Evolutionary conservation across 225 moss, liverwort and hornwort genomes (phyloP).

Genomic region (Sphagnum contortum): DNA sequence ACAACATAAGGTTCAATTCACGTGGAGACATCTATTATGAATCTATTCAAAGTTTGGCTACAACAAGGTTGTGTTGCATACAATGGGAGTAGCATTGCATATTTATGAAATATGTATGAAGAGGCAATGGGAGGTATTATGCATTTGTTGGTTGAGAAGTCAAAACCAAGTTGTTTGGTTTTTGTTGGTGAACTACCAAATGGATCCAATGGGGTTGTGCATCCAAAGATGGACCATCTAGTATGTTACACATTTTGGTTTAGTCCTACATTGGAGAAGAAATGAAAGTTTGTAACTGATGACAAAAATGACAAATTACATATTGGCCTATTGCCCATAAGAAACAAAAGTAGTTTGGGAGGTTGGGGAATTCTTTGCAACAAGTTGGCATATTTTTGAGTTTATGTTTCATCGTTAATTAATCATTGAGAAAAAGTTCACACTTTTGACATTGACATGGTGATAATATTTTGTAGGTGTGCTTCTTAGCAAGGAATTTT

Average conservation of each 20-base stretch:
- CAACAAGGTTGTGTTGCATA: conserved; percentile 85
- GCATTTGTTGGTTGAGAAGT: conserved; percentile 55
- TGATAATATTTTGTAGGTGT: conserved; percentile 58
- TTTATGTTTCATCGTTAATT: neutral
- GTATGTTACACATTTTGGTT: conserved; percentile 18
- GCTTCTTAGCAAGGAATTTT: conserved; percentile 92
- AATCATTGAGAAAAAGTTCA: neutral
- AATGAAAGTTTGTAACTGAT: neutral
- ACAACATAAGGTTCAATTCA: conserved; percentile 81
- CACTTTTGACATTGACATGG: conserved; percentile 15
- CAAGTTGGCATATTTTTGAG: neutral
- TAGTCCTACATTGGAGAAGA: neutral
- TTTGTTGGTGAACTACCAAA: conserved; percentile 82
- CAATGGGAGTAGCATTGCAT: conserved; percentile 63
- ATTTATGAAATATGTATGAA: conserved; percentile 91
- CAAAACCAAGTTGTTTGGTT: conserved; percentile 65
- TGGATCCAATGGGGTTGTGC: conserved; percentile 39
- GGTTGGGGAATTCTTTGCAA: no score
- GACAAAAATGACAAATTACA: no score
- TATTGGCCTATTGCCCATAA: no score
- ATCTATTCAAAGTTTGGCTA: conserved; percentile 97
- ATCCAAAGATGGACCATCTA: conserved; percentile 98
- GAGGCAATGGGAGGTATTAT: conserved; percentile 91
- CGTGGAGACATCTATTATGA: conserved; percentile 99
- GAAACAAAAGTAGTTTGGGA: no score